Base-by-base conservation (phyloP, 2,329 filamentous ascomycete species). In the Graphiopsis chlorocephala region DNA sequence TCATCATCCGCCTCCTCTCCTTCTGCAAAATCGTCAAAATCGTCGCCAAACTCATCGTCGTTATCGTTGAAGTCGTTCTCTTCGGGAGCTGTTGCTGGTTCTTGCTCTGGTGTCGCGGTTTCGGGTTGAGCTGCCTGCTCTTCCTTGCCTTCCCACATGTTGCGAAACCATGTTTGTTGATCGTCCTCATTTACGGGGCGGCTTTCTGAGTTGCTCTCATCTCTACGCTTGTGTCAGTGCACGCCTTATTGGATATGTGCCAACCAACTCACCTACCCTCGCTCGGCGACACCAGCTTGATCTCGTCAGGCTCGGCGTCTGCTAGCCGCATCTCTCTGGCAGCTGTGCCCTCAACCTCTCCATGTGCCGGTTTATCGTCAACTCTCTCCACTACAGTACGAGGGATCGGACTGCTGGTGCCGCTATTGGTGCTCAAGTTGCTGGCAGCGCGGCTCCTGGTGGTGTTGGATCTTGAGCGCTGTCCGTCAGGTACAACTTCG, bases 11-110 rank as follows among this genome's bases (percentile, higher is more conserved):
- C 81, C 68, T 85, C 79, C 38, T 62, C 20, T 42, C 60, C 60
- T 69, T 82, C 78, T 72, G 83, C 82, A 73, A 88, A 86, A 67
- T 88, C 84, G 73, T 88, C 87, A 78, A 91, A 91, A 72, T 91
- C 88, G 67, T 87, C 88, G 61, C 77, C 76, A 20, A 79, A 82
- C 69, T 82, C 81, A 20, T 79, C 82, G 69, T 82, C 82, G 64
- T 80, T 80, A 67, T 81, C 83, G 57, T 84, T 85, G 71, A 87
- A 85, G 71, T 86, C 84, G 69, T 84, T 63, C 52, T 68, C 62
- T 45, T 65, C 66, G 57, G 67, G 48, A 29, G 50, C 29, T 53
- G 26, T 31, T 61, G 59, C 31, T 23, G 29, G 47, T 56, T 55
- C 53, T 61, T 56, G 59, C 53, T 65, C 53, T 55, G 63, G 20